A percentile compares a stretch with the other conserved stretches of the same genome.
Evolutionary conservation across 495 filamentous ascomycete genomes (phyloP).

Genomic region (Bathelium albidoporum): DNA sequence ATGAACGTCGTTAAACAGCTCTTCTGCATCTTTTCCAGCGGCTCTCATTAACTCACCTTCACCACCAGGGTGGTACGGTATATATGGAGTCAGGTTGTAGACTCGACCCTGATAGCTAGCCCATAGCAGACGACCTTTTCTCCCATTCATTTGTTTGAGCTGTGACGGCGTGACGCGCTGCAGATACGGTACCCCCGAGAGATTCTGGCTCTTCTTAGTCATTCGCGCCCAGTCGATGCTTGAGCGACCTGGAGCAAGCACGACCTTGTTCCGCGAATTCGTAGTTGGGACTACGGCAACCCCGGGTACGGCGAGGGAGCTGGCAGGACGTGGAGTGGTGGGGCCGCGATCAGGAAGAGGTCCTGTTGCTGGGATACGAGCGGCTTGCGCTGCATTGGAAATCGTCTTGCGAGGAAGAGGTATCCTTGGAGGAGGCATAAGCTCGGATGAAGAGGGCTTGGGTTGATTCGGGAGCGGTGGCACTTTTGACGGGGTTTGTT

Average conservation of each 20-base stretch:
- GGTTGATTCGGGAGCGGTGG: not conserved
- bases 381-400: constrained; percentile 27
- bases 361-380: constrained; percentile 34
- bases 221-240: constrained; percentile 93
- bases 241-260: constrained; percentile 75
- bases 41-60: constrained; percentile 72
- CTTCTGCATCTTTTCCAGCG: constrained; percentile 66
- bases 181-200: constrained; percentile 45
- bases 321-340: constrained; percentile 20
- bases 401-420: constrained; percentile 23
- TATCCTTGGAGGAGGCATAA: constrained; percentile 18
- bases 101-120: constrained; percentile 75
- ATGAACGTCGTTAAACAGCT: constrained; percentile 84
- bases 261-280: constrained; percentile 44
- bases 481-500: not conserved
- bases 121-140: constrained; percentile 80
- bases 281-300: constrained; percentile 15
- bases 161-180: constrained; percentile 65
- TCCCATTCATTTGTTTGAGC: constrained; percentile 63
- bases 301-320: constrained; percentile 14
- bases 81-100: constrained; percentile 86
- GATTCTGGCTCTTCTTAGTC: constrained; percentile 50
- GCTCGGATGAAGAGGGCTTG: constrained; percentile 2
- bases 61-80: constrained; percentile 86
- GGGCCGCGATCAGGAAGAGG: constrained; percentile 34